Base-by-base conservation (phyloP, 768 basidiomycete genomes). In the Nidularia pulvinata region DNA sequence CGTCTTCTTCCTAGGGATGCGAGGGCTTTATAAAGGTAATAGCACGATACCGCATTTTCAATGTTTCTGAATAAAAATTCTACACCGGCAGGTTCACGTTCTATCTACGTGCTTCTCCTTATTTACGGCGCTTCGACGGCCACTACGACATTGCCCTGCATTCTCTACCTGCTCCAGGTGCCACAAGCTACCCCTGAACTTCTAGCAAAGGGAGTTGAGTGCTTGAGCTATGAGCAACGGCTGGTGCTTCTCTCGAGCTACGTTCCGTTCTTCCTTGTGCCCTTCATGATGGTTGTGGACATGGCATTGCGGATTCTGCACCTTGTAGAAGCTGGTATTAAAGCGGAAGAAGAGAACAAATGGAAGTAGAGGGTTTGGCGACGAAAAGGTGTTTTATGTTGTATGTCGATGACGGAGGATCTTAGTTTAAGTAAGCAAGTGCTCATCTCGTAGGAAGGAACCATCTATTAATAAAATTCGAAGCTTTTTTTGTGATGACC, bases 111-210 rank as follows among this genome's bases (percentile, higher is more conserved):
- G 10, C 74, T 92, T 33, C 70, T 95, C 11, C 72, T 89, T 7
- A 65, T 86, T 32, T 95, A 94, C 67, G 90, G 78, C 33, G 88
- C 90, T 0, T 91, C 89, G 0, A 88, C 91, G 2, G 76, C 82
- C 0, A 94, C 91, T 0, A 93, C 92, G 0, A 86, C 88, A 11
- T 68, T 91, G 34, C 84, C 93, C 0, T 91, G 89, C 62, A 65
- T 95, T 47, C 68, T 75, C 10, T 73, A 81, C 33, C 65, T 93
- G 34, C 65, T 91, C n/a, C 68, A 76, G 16, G 78, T 80, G 2
- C 83, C 84, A 0, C 60, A 72, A 25, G 69, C 78, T 34, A 69
- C 68, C n/a, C 65, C 65, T 14, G 56, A 45, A 4, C 49, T 59
- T 1, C 56, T 61, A 22, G 61, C 65, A 4, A 55, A 59, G 14